phyloP scores from a whole-genome alignment of 805 yeast species.

The Ogataea pilisensis region DNA sequence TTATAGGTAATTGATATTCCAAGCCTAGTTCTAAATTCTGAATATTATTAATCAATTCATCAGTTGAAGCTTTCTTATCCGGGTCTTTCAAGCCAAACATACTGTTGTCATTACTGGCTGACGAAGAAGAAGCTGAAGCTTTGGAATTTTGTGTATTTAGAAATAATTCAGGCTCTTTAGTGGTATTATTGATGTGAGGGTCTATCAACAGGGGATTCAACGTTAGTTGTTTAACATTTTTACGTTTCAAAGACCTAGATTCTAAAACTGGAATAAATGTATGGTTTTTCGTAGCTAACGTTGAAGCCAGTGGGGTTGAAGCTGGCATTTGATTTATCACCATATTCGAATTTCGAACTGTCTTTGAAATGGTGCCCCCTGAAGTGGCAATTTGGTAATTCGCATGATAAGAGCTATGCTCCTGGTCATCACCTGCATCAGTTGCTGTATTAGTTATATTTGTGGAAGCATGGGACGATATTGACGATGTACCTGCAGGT shows the following conservation, averaged over 20 bases:
- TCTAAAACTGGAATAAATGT: conserved; percentile 19
- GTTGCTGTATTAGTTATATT: not conserved
- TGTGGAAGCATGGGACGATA: not conserved
- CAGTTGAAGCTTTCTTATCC: conserved; percentile 29
- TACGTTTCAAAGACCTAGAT: conserved; percentile 46
- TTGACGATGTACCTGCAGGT: not conserved
- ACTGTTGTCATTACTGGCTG: conserved; percentile 8
- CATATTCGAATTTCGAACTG: conserved; percentile 1
- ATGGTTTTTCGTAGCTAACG: conserved; percentile 5
- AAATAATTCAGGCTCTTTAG: not conserved
- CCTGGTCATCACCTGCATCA: not conserved
- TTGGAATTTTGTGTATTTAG: conserved; percentile 1
- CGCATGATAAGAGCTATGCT: too few species aligned
- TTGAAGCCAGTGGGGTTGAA: conserved; percentile 2
- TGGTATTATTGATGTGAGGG: conserved; percentile 1
- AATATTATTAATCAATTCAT: conserved; percentile 39
- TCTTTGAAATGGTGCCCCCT: not conserved
- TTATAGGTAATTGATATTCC: conserved; percentile 48
- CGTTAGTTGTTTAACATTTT: conserved; percentile 56
- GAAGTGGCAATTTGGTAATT: too few species aligned
- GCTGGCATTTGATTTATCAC: conserved; percentile 3
- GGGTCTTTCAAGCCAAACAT: conserved; percentile 24
- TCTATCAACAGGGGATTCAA: conserved; percentile 24
- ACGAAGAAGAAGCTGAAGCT: conserved; percentile 8
- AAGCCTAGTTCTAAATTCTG: conserved; percentile 50